Conservation (phyloP, 495 filamentous ascomycete species). For the Aspergillus bertholletiae region DNA sequence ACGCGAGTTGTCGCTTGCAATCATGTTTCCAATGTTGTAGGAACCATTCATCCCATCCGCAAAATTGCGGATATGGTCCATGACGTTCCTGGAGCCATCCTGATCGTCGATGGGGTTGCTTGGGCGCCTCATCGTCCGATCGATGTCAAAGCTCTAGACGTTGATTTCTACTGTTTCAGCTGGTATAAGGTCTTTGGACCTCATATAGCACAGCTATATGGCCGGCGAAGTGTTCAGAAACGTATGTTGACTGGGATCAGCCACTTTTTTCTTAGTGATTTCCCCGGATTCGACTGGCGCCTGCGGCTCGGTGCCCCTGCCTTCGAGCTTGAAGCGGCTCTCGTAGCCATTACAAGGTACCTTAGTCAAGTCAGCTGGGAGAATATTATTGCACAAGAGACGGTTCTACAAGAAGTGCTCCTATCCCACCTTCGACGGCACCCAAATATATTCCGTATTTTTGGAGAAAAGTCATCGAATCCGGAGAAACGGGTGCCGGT, state of each 20-base stretch:
- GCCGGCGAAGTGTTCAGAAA: slow-evolving; percentile 27
- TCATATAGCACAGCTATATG: slow-evolving; percentile 61
- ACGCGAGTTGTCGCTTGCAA: slow-evolving; percentile 48
- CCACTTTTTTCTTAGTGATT: neutral
- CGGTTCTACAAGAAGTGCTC: no score
- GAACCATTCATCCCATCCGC: slow-evolving; percentile 56
- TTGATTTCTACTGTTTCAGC: slow-evolving; percentile 65
- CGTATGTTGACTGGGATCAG: slow-evolving; percentile 20
- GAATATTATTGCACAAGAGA: no score
- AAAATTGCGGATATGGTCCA: slow-evolving; percentile 45
- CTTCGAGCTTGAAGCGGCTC: slow-evolving; percentile 58
- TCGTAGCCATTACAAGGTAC: no score
- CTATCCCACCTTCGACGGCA: no score
- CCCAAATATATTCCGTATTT: no score
- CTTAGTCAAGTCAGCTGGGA: no score
- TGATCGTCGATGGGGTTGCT: slow-evolving; percentile 54
- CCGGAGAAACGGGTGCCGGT: neutral
- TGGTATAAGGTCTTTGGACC: slow-evolving; percentile 72
- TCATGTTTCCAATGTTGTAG: slow-evolving; percentile 58
- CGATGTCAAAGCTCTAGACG: slow-evolving; percentile 56
- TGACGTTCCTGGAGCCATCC: slow-evolving; percentile 32
- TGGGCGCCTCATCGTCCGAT: slow-evolving; percentile 61
- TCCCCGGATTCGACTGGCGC: neutral
- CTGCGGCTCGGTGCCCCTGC: neutral
- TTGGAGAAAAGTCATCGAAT: no score